Conservation (phyloP, 306 rosid species). For the Fagus crenata region DNA sequence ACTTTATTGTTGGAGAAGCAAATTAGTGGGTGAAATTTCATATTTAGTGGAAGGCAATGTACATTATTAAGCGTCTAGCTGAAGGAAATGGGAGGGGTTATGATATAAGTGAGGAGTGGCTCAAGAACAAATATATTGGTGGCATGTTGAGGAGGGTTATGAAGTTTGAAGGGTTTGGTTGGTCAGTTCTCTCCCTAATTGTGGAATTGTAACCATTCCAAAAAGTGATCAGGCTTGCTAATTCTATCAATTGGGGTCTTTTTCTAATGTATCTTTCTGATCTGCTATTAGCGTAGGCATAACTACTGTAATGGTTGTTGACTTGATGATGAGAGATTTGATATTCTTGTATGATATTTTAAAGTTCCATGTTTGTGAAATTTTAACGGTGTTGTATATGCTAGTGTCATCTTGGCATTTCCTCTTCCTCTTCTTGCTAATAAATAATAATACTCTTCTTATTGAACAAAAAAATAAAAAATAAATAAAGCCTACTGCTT, state of each 20-base stretch:
- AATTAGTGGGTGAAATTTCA: conserved; percentile 15
- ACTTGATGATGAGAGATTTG: background rate
- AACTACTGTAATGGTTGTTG: background rate
- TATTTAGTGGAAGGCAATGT: background rate
- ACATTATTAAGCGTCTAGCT: conserved; percentile 11
- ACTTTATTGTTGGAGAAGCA: conserved; percentile 7
- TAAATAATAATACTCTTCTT: too few relatives aligned
- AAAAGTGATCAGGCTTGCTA: background rate
- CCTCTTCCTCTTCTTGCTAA: too few relatives aligned
- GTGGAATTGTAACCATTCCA: background rate
- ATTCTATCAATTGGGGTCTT: background rate
- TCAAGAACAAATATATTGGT: conserved; percentile 6
- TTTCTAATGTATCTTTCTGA: background rate
- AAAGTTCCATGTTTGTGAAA: background rate
- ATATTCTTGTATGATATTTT: background rate
- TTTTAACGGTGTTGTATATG: too few relatives aligned
- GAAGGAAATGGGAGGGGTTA: conserved; percentile 18
- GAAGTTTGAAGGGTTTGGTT: background rate
- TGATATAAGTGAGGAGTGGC: conserved; percentile 22
- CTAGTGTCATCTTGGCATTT: too few relatives aligned
- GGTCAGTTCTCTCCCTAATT: background rate
- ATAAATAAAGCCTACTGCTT: too few relatives aligned
- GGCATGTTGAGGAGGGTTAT: background rate
- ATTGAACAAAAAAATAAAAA: too few relatives aligned
- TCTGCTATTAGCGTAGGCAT: background rate